Evolutionary conservation across 2,329 filamentous ascomycete species (phyloP).

Genomic region (Canariomyces notabilis): DNA sequence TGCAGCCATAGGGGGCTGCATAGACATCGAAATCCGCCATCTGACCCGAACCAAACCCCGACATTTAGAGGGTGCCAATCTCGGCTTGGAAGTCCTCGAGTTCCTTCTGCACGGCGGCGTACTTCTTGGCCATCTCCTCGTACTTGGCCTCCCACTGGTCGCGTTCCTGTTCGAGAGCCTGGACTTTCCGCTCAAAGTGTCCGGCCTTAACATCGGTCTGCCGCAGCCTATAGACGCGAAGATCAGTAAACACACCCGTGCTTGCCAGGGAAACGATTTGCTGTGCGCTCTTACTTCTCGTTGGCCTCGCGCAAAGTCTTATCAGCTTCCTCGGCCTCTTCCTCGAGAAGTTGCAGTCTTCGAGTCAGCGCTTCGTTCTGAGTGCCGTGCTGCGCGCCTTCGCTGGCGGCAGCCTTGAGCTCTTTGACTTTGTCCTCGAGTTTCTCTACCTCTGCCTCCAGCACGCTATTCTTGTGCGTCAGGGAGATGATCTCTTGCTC

Average conservation of each 20-base stretch:
- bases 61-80: constrained; percentile 81
- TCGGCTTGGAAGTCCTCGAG: constrained; percentile 84
- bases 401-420: constrained; percentile 78
- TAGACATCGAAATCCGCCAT: constrained; percentile 10
- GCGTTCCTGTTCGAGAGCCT: constrained; percentile 85
- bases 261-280: constrained; percentile 8
- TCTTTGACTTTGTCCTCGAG: constrained; percentile 79
- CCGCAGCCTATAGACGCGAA: constrained; percentile 64
- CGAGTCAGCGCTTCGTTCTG: constrained; percentile 90
- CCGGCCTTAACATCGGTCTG: constrained; percentile 99
- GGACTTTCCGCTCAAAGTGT: constrained; percentile 98
- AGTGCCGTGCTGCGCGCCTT: constrained; percentile 74
- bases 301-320: constrained; percentile 95
- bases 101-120: constrained; percentile 78
- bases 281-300: constrained; percentile 73
- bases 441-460: constrained; percentile 90
- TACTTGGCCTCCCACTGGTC: constrained; percentile 97
- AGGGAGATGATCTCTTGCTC: constrained; percentile 98
- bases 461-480: constrained; percentile 87
- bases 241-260: constrained; percentile 15
- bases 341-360: constrained; percentile 91
- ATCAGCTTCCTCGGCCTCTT: constrained; percentile 95
- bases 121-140: constrained; percentile 94
- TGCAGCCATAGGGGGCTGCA: constrained; percentile 14
- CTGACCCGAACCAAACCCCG: constrained; percentile 1